Evolutionary conservation across 2,329 filamentous ascomycete genomes (phyloP).

Genomic region (Nemania sp.): DNA sequence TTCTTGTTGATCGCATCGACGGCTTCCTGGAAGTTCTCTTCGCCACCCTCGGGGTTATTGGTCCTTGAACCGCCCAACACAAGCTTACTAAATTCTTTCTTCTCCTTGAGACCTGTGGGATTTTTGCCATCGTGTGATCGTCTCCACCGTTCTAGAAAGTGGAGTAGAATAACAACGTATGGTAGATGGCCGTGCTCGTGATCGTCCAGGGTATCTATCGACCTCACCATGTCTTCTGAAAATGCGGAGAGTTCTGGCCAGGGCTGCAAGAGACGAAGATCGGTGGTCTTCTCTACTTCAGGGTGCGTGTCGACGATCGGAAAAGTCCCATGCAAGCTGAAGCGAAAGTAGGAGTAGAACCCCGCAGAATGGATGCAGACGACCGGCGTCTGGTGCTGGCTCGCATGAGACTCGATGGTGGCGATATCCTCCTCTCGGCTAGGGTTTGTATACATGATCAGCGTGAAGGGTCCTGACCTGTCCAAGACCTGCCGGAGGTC

Average conservation of each 20-base stretch:
- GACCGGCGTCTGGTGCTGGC: conserved; percentile 67
- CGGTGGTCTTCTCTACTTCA: conserved; percentile 79
- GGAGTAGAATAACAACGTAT: conserved; percentile 78
- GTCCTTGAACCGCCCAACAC: conserved; percentile 70
- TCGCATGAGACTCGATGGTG: conserved; percentile 52
- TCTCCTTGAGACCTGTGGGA: conserved; percentile 80
- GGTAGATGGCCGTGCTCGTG: conserved; percentile 92
- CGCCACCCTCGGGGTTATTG: conserved; percentile 78
- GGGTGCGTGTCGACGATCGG: conserved; percentile 96
- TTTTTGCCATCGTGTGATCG: conserved; percentile 65
- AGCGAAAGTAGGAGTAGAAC: conserved; percentile 88
- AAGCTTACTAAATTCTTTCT: conserved; percentile 75
- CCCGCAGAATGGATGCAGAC: conserved; percentile 87
- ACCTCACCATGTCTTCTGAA: conserved; percentile 64
- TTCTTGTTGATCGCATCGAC: conserved; percentile 84
- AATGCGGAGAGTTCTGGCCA: conserved; percentile 82
- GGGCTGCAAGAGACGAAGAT: conserved; percentile 80
- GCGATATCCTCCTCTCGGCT: conserved; percentile 49
- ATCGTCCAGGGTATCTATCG: conserved; percentile 70
- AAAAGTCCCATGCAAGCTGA: conserved; percentile 76
- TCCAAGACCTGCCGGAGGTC: conserved; percentile 49
- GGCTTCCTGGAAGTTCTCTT: conserved; percentile 97
- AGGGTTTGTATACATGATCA: conserved; percentile 59
- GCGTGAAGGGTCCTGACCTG: conserved; percentile 50
- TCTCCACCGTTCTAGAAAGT: conserved; percentile 85